Evolutionary conservation across 140 eudicot species (phyloP).

Genomic region (Flaveria floridana): DNA sequence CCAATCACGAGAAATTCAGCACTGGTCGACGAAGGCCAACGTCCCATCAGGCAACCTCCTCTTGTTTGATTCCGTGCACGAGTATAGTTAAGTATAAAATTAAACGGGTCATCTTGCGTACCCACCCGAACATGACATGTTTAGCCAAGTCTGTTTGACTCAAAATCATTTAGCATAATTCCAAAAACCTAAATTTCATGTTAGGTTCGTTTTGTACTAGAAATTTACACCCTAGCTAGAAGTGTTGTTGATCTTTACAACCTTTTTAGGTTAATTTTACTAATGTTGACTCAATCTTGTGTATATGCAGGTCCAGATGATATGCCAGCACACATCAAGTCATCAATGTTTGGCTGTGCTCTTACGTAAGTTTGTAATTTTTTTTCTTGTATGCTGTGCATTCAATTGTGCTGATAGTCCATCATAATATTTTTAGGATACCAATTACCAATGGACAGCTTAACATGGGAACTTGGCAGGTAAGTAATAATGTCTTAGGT

Average conservation of each 20-base stretch:
- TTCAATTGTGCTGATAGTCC: conserved; percentile 5
- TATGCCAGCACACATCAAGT: conserved; percentile 99
- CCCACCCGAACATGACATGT: too few species aligned
- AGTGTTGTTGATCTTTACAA: too few species aligned
- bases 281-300: conserved; percentile 8
- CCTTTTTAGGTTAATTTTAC: neutral
- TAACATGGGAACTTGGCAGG: conserved; percentile 99
- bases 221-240: too few species aligned
- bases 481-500: conserved; percentile 19
- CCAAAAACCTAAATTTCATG: too few species aligned
- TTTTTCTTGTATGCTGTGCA: neutral
- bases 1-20: too few species aligned
- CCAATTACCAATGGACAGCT: conserved; percentile 85
- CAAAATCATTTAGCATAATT: too few species aligned
- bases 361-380: conserved; percentile 57
- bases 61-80: too few species aligned
- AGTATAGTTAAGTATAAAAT: too few species aligned
- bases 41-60: too few species aligned
- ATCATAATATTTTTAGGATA: conserved; percentile 50
- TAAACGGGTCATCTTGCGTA: too few species aligned
- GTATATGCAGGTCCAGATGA: conserved; percentile 87
- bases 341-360: conserved; percentile 96
- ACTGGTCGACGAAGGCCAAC: too few species aligned
- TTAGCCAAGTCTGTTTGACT: too few species aligned
- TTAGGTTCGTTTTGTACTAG: neutral